phyloP scores from a whole-genome alignment of 2,329 filamentous ascomycete genomes.

The Xylariales sp. region DNA sequence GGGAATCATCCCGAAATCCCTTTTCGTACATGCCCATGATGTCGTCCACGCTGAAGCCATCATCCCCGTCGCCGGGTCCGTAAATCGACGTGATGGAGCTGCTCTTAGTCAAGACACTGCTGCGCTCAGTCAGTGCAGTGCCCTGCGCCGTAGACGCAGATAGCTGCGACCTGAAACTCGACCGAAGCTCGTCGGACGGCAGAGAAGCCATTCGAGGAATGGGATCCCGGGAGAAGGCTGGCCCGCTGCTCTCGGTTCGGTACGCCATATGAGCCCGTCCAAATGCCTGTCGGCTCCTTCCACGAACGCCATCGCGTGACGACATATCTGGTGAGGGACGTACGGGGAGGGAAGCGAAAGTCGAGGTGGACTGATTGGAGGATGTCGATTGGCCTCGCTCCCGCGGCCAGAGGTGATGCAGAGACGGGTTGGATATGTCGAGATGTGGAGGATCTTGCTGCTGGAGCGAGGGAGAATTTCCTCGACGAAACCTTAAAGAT shows the following conservation, averaged over 20 bases:
- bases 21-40: slow-evolving; percentile 68
- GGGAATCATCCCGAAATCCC: slow-evolving; percentile 52
- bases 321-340: slow-evolving; percentile 36
- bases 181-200: slow-evolving; percentile 47
- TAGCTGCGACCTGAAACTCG: slow-evolving; percentile 53
- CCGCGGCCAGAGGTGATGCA: slow-evolving; percentile 34
- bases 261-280: slow-evolving; percentile 25
- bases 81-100: slow-evolving; percentile 67
- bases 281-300: slow-evolving; percentile 19
- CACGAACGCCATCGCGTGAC: slow-evolving; percentile 17
- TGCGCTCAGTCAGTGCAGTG: slow-evolving; percentile 69
- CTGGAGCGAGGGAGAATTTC: slow-evolving; percentile 13
- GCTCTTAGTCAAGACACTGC: slow-evolving; percentile 74
- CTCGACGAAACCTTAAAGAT: slow-evolving; percentile 22
- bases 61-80: slow-evolving; percentile 32
- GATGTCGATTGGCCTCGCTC: slow-evolving; percentile 42
- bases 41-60: slow-evolving; percentile 60
- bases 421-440: slow-evolving; percentile 13
- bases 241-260: slow-evolving; percentile 31
- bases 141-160: slow-evolving; percentile 55
- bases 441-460: slow-evolving; percentile 17
- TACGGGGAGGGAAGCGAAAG: slow-evolving; percentile 37
- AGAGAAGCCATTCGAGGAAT: slow-evolving; percentile 40
- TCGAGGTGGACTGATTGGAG: slow-evolving; percentile 41
- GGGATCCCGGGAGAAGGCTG: slow-evolving; percentile 27